Evolutionary conservation across 2,329 filamentous ascomycete species (phyloP), one percentile per base, ranked within the genome.

Genomic region (Simplicillium aogashimaense): DNA sequence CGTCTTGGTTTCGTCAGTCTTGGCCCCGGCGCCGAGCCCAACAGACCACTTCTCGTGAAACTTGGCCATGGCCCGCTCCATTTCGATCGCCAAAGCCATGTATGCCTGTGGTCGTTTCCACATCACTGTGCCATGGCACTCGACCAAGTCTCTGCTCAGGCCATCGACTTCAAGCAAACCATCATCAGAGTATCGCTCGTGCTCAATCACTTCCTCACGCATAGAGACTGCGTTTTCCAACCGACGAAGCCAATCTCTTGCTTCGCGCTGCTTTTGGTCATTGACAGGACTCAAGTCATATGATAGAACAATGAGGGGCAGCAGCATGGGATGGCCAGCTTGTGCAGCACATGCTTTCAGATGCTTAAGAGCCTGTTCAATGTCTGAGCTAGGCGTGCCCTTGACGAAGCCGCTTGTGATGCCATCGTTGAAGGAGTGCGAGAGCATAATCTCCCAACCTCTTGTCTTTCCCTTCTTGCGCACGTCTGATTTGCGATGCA

Each of bases 401-500:
- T 81, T 81, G 51, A 74, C 66, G 54, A 68, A 81, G 40, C 76
- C 77, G 2, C 71, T 74, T 1, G 76, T 81, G 46, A 78, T 66
- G 47, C 62, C 60, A 3, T 67, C 70, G 11, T 56, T 61, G 57
- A 79, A 70, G 36, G 65, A 68, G 55, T 81, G 65, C 3, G 74
- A 77, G 30, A 81, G 66, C 64, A 77, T 76, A 41, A 79, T 64
- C 58, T 81, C 77, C 74, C 75, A 81, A 35, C 77, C 77, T 41
- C 77, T 70, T 13, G 76, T 81, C 51, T 66, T 67, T 45, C 74
- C 76, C 59, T 75, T 78, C 53, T 81, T 81, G 38, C 74, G 72
- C 29, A 81, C 76, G 50, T 81, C 76, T n/a, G 73, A 78, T 56
- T 81, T 81, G 48, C 77, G 72, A 52, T 76, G 77, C 43, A 81